Base-by-base conservation (phyloP, 139 green algal species). In the Coelastrella sp. region DNA sequence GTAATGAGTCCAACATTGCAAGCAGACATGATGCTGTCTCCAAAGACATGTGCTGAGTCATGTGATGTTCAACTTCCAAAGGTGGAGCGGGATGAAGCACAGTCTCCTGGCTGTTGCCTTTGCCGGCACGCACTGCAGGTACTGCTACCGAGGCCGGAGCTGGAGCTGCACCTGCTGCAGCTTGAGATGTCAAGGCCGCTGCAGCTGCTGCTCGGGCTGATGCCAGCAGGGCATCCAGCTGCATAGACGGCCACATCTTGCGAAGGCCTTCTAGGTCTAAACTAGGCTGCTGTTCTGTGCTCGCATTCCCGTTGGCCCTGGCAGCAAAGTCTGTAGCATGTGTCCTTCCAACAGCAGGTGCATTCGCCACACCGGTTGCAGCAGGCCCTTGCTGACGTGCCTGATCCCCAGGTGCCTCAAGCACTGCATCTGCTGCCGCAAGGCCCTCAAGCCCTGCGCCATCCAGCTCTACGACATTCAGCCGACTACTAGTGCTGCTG, bases 221-320 rank as follows among this genome's bases (percentile, higher is more conserved):
- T 19, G 61, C 81, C 17, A 68, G 16, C 3, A 87, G 81, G 2
- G 60, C 64, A n/a, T 76, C 64, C 8, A 87, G 64, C 22, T 77
- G 22, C 22, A 87, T 64, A 5, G 81, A 87, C 8, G 81, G 81
- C 59, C 57, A 87, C 61, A 76, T 59, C 7, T 20, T 64, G 60
- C 81, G 57, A 5, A 87, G 47, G n/a, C 64, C 81, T 10, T 47
- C n/a, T 5, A 47, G 11, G 81, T 60, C 20, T 20, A 80, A 87
- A 61, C 81, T 61, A 23, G 20, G 22, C 47, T 86, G 32, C 32
- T 47, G 32, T 47, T 47, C 32, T 47, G 32, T 47, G 32, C 32
- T 47, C 32, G 32, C 32, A 47, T 47, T 47, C 32, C 32, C 58
- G 4, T 22, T 6, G 66, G 20, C 6, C 58, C 59, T 73, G 79